These are phyloP conservation scores for Penicillium paneum DNA, from an alignment of 2,329 filamentous ascomycete species.

Conservation along the genomic window DNA sequence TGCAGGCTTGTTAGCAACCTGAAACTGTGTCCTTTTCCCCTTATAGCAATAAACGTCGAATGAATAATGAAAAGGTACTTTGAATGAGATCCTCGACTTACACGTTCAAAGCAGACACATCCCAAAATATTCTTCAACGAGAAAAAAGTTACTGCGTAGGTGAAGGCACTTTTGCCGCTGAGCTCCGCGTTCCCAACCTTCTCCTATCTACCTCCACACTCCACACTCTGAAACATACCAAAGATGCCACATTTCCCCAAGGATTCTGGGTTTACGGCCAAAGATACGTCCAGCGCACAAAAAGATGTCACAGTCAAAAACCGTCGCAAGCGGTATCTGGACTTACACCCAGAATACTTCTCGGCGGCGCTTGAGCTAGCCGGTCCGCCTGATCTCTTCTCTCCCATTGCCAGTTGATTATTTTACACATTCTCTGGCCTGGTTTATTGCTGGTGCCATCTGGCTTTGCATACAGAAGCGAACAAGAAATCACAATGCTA, in stretches of 20 bases:
- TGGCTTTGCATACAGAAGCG: constrained; percentile 10
- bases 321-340: constrained; percentile 72
- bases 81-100: constrained; percentile 12
- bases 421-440: neutral
- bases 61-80: neutral
- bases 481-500: constrained; percentile 24
- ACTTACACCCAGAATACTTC: constrained; percentile 71
- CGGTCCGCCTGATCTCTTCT: constrained; percentile 45
- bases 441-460: constrained; percentile 2
- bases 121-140: constrained; percentile 11
- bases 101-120: constrained; percentile 16
- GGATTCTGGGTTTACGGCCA: constrained; percentile 26
- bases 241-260: constrained; percentile 40
- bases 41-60: neutral
- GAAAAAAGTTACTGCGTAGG: constrained; percentile 15
- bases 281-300: constrained; percentile 25
- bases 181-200: constrained; percentile 26
- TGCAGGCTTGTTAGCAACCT: constrained; percentile 9
- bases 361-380: constrained; percentile 60
- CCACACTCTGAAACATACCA: constrained; percentile 6
- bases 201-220: constrained; percentile 11
- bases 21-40: constrained; percentile 4
- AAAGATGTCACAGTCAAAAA: constrained; percentile 62
- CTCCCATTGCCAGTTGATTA: constrained; percentile 17
- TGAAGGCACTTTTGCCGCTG: constrained; percentile 27